Base-by-base conservation (phyloP, 148 eudicot species). In the Beta vulgaris region DNA sequence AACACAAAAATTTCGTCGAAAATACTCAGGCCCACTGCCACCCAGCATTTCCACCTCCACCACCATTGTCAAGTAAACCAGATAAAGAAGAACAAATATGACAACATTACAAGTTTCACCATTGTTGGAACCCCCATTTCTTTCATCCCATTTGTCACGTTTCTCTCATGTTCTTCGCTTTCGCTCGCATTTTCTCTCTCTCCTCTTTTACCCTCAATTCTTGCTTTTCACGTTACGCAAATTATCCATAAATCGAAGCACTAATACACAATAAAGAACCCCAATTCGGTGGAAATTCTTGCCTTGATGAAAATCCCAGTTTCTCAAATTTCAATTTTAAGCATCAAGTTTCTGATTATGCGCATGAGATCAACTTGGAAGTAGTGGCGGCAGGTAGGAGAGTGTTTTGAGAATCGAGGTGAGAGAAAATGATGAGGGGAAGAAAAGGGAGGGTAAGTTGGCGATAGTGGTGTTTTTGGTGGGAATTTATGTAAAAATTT, bases 71-170 rank as follows among this genome's bases (percentile, higher is more conserved):
- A n/a, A 42, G 37, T 29, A 63, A 0, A 5, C 12, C 32, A 21
- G 62, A 21, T 7, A 29, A 51, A 26, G 2, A n/a, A 31, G 46
- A 57, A 15, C 43, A 77, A 80, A 70, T 76, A 86, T 87, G 90
- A 64, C 84, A n/a, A 74, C 87, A 32, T 87, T 94, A 11, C 97
- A 91, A 88, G 88, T 91, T 72, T 85, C 86, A 36, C 85, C 90
- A 26, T 43, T 91, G 42, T 78, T 19, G 71, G 88, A 81, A 28
- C 89, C 91, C 44, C 84, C 86, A 44, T 63, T 39, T 53, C 67
- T 26, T 6, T 19, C n/a, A n/a, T n/a, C 73, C 59, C 78, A 79
- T 42, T 68, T 36, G 55, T 4, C 75, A 34, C 73, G 80, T 42
- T 76, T 58, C 34, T 53, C 71, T 0, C 65, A 44, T 34, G 75